phyloP scores from a whole-genome alignment of 2,329 filamentous ascomycete genomes.

The Epichloe sibirici region DNA sequence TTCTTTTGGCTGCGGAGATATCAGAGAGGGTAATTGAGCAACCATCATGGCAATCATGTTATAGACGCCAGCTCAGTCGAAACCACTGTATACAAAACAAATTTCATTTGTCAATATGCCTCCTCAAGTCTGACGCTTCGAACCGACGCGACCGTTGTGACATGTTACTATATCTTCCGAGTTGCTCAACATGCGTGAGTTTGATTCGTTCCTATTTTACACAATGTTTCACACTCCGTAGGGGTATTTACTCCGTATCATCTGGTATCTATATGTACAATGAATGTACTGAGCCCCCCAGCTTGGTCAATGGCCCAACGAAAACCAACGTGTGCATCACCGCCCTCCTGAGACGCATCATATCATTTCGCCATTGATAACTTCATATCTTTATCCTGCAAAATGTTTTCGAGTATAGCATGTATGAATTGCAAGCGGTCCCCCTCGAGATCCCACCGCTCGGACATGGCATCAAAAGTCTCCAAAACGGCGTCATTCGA shows the following conservation, averaged over 20 bases:
- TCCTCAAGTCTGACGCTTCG: background rate
- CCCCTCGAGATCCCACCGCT: constrained; percentile 33
- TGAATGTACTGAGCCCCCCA: background rate
- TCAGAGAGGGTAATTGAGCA: constrained; percentile 13
- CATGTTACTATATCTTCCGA: background rate
- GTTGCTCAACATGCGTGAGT: background rate
- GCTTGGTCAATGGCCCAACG: no score
- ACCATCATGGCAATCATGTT: constrained; percentile 16
- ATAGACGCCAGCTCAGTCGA: constrained; percentile 21
- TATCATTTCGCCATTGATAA: constrained; percentile 14
- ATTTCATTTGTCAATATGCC: constrained; percentile 12
- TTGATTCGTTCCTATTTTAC: background rate
- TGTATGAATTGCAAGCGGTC: constrained; percentile 34
- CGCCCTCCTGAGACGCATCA: constrained; percentile 10
- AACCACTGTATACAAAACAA: constrained; percentile 12
- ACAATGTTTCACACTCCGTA: background rate
- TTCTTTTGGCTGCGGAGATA: constrained; percentile 9
- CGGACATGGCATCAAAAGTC: constrained; percentile 38
- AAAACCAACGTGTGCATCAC: background rate
- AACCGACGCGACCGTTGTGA: background rate
- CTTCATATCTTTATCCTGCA: constrained; percentile 22
- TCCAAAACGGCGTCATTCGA: constrained; percentile 37
- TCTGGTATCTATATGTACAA: background rate
- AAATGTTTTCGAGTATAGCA: constrained; percentile 29
- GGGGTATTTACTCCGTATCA: background rate